A percentile compares a stretch with the other conserved stretches of the same genome.
phyloP scores from a whole-genome alignment of 2,329 filamentous ascomycete species.

The Xylariaceae sp. region DNA sequence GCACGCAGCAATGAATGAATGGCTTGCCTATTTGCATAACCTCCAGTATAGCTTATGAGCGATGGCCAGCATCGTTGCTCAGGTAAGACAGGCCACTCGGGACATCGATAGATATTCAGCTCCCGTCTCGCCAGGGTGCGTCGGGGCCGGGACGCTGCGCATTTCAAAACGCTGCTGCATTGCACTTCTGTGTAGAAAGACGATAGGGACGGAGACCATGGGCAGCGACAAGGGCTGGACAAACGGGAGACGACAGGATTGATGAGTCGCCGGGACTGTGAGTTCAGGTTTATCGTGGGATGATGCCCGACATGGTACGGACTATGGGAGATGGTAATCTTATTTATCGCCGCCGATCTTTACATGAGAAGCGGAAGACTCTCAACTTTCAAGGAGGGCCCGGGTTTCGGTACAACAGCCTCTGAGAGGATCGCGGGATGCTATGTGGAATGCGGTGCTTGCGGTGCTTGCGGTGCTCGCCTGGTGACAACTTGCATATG shows the following conservation, averaged over 20 bases:
- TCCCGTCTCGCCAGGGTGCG: conserved; percentile 19
- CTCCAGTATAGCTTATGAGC: not conserved
- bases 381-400: not conserved
- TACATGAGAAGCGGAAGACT: not conserved
- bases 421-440: conserved; percentile 5
- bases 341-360: not conserved
- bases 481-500: conserved; percentile 13
- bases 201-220: not conserved
- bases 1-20: not conserved
- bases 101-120: conserved; percentile 10
- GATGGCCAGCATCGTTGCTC: conserved; percentile 4
- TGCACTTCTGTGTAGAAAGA: not conserved
- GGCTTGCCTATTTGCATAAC: not conserved
- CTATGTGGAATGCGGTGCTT: conserved; percentile 4
- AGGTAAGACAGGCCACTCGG: conserved; percentile 3
- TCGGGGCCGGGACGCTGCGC: conserved; percentile 17
- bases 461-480: conserved; percentile 1
- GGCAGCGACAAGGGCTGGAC: not conserved
- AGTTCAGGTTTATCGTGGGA: not conserved
- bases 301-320: not conserved
- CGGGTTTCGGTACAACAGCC: not conserved
- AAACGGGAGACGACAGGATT: not conserved
- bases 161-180: conserved; percentile 14
- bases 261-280: not conserved
- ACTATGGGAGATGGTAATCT: not conserved